These are phyloP conservation scores for Tilletia walkeri DNA, from an alignment of 1,284 basidiomycete species.

Conservation along the genomic window DNA sequence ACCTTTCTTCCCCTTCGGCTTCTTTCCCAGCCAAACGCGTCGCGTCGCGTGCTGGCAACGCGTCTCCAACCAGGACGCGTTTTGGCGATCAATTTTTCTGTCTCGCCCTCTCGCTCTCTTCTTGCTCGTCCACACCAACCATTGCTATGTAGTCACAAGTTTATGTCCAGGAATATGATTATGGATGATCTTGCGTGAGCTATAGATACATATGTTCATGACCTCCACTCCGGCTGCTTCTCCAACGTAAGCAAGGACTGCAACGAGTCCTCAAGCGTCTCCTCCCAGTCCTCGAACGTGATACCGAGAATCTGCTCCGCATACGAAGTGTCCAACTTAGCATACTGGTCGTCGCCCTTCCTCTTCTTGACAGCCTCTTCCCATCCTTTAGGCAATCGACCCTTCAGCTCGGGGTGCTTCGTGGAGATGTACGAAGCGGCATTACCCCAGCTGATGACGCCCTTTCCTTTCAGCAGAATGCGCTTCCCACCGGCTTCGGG, in stretches of 20 bases:
- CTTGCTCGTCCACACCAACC: too few species aligned
- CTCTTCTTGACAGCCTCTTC: constrained; percentile 28
- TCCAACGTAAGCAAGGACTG: constrained; percentile 37
- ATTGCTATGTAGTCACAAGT: too few species aligned
- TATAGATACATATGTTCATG: too few species aligned
- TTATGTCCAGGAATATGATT: too few species aligned
- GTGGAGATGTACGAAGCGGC: constrained; percentile 37
- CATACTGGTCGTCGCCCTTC: constrained; percentile 25
- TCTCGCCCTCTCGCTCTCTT: too few species aligned
- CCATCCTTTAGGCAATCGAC: constrained; percentile 44
- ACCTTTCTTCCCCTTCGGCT: too few species aligned
- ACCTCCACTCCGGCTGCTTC: constrained; percentile 21
- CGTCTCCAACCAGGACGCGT: too few species aligned
- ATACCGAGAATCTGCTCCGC: constrained; percentile 33
- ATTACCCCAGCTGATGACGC: constrained; percentile 41
- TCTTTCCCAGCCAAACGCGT: too few species aligned
- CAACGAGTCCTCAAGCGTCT: constrained; percentile 41
- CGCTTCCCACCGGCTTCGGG: constrained; percentile 34
- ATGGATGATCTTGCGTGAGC: too few species aligned
- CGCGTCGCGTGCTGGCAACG: too few species aligned
- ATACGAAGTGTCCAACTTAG: constrained; percentile 34
- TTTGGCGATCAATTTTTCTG: too few species aligned
- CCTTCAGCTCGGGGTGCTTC: constrained; percentile 32
- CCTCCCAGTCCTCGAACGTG: constrained; percentile 39
- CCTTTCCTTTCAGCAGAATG: constrained; percentile 37